Base-by-base conservation (phyloP, 1,139 yeast genomes). In the Scheffersomyces cryptocercus region DNA sequence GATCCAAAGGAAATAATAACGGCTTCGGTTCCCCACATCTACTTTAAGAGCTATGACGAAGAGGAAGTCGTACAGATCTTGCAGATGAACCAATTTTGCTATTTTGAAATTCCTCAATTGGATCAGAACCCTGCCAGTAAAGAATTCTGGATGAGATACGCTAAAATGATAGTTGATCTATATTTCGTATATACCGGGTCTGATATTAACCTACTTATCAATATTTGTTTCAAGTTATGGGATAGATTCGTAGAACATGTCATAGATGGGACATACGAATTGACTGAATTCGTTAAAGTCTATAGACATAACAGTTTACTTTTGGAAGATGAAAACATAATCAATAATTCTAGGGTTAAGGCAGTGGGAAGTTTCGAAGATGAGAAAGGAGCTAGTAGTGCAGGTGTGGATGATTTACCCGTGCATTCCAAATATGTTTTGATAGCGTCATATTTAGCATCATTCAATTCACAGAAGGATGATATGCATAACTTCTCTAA, bases 361-460 rank as follows among this genome's bases (percentile, higher is more conserved):
- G 35, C 20, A 14, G 15, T 14, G n/a, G 35, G 35, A 7, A 68
- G 65, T 38, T 68, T 56, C 42, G 55, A 55, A 37, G 56, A 56
- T 12, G 69, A 64, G 40, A 46, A 47, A 28, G 50, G 54, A 7
- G 40, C 39, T 12, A 44, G 44, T 2, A 39, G 40, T 15, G 48
- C 49, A 7, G 43, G 48, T 10, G 58, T 60, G 2, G 57, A 56
- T 29, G 81, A 74, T 51, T 65, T 84, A 45, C 83, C 88, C 0
- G 57, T 62, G 10, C 73, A 76, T 44, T 76, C 88, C n/a, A 83
- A 83, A 56, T 82, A 70, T 53, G 65, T 85, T 3, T 62, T 86
- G 20, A 71, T 85, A 41, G 88, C 91, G 1, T 82, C 88, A 0
- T 86, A 83, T 54, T 66, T 86, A 43, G 90, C 91, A 0, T 84